phyloP scores from a whole-genome alignment of 352 stramenopile species.

The Phytophthora fragariae region DNA sequence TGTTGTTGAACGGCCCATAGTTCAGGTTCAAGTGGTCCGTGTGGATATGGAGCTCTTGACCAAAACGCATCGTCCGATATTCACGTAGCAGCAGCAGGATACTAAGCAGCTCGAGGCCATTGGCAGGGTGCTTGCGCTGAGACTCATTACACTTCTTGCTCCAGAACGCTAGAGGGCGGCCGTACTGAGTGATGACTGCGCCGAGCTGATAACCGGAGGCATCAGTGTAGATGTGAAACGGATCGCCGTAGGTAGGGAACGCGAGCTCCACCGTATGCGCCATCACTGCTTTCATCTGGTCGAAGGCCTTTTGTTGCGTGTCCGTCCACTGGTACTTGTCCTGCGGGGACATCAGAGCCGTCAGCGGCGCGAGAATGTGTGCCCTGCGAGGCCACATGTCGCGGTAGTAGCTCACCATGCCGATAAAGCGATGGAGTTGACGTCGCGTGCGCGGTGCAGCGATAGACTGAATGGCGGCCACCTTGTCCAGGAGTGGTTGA shows the following conservation, averaged over 20 bases:
- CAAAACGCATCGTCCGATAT: slow-evolving; percentile 7
- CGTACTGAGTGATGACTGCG: slow-evolving; percentile 5
- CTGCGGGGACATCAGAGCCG: not conserved
- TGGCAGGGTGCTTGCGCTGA: slow-evolving; percentile 4
- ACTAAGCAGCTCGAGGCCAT: slow-evolving; percentile 4
- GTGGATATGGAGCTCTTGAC: slow-evolving; percentile 11
- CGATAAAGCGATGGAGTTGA: slow-evolving; percentile 1
- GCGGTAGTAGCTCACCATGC: slow-evolving; percentile 8
- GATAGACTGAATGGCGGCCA: slow-evolving; percentile 3
- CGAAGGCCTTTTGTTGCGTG: not conserved
- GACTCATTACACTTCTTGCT: slow-evolving; percentile 13
- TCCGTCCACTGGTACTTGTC: not conserved
- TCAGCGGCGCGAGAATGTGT: slow-evolving; percentile 6
- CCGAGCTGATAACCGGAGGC: not conserved
- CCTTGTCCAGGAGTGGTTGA: slow-evolving; percentile 3
- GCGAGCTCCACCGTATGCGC: slow-evolving; percentile 6
- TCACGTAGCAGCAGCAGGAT: slow-evolving; percentile 8
- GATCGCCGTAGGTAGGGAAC: not conserved
- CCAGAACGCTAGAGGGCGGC: slow-evolving; percentile 8
- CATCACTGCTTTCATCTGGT: slow-evolving; percentile 9
- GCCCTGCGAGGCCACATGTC: slow-evolving; percentile 8
- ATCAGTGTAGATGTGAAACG: slow-evolving; percentile 14
- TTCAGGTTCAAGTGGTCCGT: slow-evolving; percentile 22
- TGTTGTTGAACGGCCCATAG: slow-evolving; percentile 15
- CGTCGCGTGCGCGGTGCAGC: not conserved